Evolutionary conservation across 805 yeast species (phyloP), one percentile per base, ranked within the genome.

Genomic region (Ogataea kodamae): DNA sequence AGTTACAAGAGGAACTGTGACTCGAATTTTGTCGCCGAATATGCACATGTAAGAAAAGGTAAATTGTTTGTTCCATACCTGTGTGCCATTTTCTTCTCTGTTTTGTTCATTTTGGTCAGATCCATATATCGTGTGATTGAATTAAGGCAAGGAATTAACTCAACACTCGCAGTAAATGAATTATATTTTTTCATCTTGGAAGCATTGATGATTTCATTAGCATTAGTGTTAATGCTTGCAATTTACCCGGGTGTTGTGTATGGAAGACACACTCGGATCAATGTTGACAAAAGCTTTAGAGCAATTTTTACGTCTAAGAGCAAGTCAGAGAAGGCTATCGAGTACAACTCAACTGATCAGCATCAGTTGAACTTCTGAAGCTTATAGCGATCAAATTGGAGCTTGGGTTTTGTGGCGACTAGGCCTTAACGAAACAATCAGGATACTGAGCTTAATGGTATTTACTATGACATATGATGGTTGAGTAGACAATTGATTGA

Each of bases 121-220:
- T 81, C 89, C 45, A 63, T 78, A 25, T 86, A 83, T 59, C 72
- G 95, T 52, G 68, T 84, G 18, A 68, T 74, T 22, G 96, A 87
- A 57, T 64, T 87, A 38, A 57, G 77, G 3, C 76, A 78, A 50
- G 90, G 89, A 9, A 84, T 89, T 81, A 39, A 51, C 5, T 90
- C 95, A 1, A 65, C 57, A 37, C 61, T 87, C 47, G 80, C 83
- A 30, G 63, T 67, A 2, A 74, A 72, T 34, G 87, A 81, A 52
- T 56, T 64, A 28, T 78, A 71, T 47, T 73, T 81, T 47, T 62
- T 80, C 52, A 64, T 71, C 11, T 57, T 81, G 12, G 89, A 81
- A 46, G 78, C 77, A 3, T 49, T 80, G 33, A 74, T 80, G 81
- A 68, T 81, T 58, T 52, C 72, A 0, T 27, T 78, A 4, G 73